A percentile compares a stretch with the other conserved stretches of the same genome.
Evolutionary conservation across 1,284 basidiomycete species (phyloP).

Genomic region (Puccinia brachypodii): DNA sequence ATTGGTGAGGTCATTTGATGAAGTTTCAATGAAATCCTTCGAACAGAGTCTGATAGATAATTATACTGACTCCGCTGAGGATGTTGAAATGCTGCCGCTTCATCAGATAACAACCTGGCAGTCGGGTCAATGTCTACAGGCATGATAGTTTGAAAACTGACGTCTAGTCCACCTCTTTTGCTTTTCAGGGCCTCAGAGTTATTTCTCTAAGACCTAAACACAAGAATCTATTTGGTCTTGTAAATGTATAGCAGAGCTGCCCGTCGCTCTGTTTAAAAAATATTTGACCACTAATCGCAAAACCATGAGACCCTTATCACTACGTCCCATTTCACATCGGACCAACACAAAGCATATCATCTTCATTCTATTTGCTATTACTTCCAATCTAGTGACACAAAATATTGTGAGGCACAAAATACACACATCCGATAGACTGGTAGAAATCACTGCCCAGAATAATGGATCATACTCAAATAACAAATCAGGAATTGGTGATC

Average conservation of each 20-base stretch:
- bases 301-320: background rate
- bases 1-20: background rate
- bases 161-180: background rate
- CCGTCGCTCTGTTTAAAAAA: background rate
- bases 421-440: background rate
- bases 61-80: background rate
- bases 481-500: background rate
- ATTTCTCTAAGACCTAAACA: background rate
- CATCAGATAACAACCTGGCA: too few relatives aligned
- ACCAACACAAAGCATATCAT: background rate
- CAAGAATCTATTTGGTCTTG: background rate
- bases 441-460: background rate
- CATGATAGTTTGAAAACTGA: background rate
- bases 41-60: background rate
- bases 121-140: background rate
- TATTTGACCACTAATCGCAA: background rate
- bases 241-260: background rate
- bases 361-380: background rate
- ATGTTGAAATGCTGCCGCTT: too few relatives aligned
- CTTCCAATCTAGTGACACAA: background rate
- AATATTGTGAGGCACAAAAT: background rate
- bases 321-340: background rate
- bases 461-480: background rate
- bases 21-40: background rate
- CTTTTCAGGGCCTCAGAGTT: background rate